Base-by-base conservation (phyloP, 2,329 filamentous ascomycete genomes). In the Penicillium paneum region DNA sequence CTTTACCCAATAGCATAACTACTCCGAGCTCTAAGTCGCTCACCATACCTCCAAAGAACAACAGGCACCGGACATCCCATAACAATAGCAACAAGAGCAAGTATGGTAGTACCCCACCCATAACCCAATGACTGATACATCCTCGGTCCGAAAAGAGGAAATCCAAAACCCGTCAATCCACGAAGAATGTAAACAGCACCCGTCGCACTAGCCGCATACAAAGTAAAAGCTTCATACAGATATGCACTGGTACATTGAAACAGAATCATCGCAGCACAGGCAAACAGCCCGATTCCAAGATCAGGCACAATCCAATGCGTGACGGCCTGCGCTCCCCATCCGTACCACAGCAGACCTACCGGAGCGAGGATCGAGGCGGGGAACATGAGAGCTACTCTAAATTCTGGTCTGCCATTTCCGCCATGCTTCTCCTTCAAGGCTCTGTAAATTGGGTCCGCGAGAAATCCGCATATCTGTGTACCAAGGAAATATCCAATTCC, bases 401-500 rank as follows among this genome's bases (percentile, higher is more conserved):
- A 81, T 60, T 87, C 84, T 0, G 84, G 83, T 19, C 39, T 38
- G 11, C 28, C 35, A 12, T n/a, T 34, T 15, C 40, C 26, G 13
- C 35, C 48, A 24, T 42, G 24, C 6, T 56, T 49, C 5, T 17
- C 12, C 10, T 46, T 56, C 3, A 49, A n/a, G 2, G 21, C 19
- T 12, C 38, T 49, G 21, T 34, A 41, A 1, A 49, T 34, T 13
- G n/a, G 47, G 34, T 56, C 45, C 3, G 43, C 46, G 8, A 50
- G 24, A 17, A 26, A 34, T 15, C 46, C 50, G n/a, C 52, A 42
- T 3, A 79, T 43, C 49, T 80, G 74, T 0, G 76, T 71, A 4
- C 78, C 82, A 0, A 80, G 64, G 26, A 85, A 72, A 65, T 85
- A 84, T 0, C 85, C 85, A 0, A 85, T 41, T 1, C 79, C 81